phyloP scores from a whole-genome alignment of 306 rosid genomes.

The Inga leiocalycina region DNA sequence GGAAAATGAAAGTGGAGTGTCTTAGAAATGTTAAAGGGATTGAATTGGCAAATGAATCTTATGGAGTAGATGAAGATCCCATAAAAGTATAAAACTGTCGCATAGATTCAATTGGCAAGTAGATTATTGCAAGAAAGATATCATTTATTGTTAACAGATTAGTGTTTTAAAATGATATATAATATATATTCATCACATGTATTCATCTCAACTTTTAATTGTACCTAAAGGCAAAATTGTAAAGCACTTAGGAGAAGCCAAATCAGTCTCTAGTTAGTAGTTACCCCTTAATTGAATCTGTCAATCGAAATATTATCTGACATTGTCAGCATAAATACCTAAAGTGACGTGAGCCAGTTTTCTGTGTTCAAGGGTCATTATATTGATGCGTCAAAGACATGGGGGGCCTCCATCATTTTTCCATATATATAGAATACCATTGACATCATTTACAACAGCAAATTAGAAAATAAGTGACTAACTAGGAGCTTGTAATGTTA shows the following conservation, averaged over 20 bases:
- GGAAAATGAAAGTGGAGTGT: not conserved
- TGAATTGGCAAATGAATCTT: not conserved
- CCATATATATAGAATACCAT: conserved; percentile 1
- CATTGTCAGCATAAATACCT: not conserved
- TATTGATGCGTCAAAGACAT: not conserved
- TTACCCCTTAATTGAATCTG: not conserved
- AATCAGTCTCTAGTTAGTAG: not conserved
- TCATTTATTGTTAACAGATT: not conserved
- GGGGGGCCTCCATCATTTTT: not conserved
- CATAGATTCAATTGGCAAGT: not conserved
- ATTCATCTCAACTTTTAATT: not conserved
- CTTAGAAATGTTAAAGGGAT: not conserved
- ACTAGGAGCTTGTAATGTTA: conserved; percentile 9
- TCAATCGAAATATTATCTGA: conserved; percentile 17
- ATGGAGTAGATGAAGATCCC: not conserved
- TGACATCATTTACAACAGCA: conserved; percentile 11
- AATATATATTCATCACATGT: too few species aligned
- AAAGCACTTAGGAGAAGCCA: conserved; percentile 4
- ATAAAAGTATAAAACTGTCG: not conserved
- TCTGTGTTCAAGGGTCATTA: not conserved
- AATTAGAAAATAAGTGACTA: not conserved
- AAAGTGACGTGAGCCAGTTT: conserved; percentile 1
- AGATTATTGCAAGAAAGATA: not conserved
- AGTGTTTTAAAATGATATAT: not conserved
- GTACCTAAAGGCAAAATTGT: conserved; percentile 3